These are phyloP conservation scores for Aspergillus puulaauensis DNA, from an alignment of 2,329 filamentous ascomycete genomes.

Conservation along the genomic window DNA sequence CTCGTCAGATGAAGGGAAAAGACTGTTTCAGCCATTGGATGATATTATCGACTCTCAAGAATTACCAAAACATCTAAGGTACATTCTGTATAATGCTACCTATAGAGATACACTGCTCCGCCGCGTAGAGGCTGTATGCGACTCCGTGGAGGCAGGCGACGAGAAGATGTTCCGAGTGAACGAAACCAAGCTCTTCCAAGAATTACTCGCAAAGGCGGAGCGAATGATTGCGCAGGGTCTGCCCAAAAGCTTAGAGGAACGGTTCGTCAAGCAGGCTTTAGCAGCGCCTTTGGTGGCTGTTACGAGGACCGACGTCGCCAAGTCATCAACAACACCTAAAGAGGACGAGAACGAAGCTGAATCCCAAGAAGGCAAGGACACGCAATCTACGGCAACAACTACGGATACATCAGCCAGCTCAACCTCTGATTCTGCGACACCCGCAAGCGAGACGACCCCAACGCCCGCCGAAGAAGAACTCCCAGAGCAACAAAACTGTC, in stretches of 20 bases:
- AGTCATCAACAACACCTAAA: conserved; percentile 2
- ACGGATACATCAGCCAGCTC: conserved; percentile 28
- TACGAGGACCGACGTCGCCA: conserved; percentile 53
- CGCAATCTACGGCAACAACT: conserved; percentile 28
- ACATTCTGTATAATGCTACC: conserved; percentile 38
- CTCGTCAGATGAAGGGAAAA: conserved; percentile 36
- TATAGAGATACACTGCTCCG: conserved; percentile 56
- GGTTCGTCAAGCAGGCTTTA: conserved; percentile 73
- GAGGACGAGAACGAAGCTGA: conserved; percentile 26
- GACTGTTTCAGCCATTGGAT: conserved; percentile 49
- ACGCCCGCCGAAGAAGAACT: conserved; percentile 8
- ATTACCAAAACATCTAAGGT: conserved; percentile 41
- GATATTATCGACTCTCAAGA: conserved; percentile 50
- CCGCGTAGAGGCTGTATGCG: conserved; percentile 71
- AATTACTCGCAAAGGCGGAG: conserved; percentile 70
- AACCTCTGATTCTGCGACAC: conserved; percentile 39
- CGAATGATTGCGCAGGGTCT: conserved; percentile 65
- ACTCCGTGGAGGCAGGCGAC: conserved; percentile 77
- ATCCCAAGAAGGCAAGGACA: conserved; percentile 26
- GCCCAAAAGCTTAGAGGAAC: conserved; percentile 79
- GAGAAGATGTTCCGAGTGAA: conserved; percentile 83
- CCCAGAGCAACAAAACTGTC: conserved; percentile 26
- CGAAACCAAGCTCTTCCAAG: conserved; percentile 65
- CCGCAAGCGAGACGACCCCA: conserved; percentile 34
- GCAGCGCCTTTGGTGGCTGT: conserved; percentile 73